A percentile compares a stretch with the other conserved stretches of the same genome.
Evolutionary conservation across 2,329 filamentous ascomycete genomes (phyloP).

Genomic region (Fusarium keratoplasticum): DNA sequence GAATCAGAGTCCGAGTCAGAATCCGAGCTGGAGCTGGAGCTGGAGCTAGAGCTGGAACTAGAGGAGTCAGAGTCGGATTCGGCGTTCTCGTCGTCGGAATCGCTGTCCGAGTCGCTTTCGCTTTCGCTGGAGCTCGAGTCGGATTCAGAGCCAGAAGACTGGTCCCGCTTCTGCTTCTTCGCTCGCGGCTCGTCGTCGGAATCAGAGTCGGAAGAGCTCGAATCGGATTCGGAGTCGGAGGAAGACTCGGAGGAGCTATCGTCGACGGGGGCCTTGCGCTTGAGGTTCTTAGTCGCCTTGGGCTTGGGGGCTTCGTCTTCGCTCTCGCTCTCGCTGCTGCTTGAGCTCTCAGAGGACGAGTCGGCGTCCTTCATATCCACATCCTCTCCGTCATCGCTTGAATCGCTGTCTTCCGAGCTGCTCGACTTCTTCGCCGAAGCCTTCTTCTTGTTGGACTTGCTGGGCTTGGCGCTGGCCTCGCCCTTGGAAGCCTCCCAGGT

Average conservation of each 20-base stretch:
- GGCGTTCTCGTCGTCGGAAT: slow-evolving; percentile 50
- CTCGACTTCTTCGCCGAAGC: slow-evolving; percentile 27
- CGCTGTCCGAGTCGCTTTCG: slow-evolving; percentile 43
- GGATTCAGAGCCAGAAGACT: slow-evolving; percentile 41
- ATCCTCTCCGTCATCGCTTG: slow-evolving; percentile 51
- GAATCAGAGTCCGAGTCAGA: slow-evolving; percentile 53
- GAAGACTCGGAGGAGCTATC: slow-evolving; percentile 50
- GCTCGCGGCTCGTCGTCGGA: slow-evolving; percentile 58
- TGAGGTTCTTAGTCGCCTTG: slow-evolving; percentile 48
- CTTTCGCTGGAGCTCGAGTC: slow-evolving; percentile 47
- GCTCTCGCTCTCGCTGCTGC: slow-evolving; percentile 36
- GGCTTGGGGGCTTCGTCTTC: slow-evolving; percentile 41
- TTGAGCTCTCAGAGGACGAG: slow-evolving; percentile 50
- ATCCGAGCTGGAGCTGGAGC: slow-evolving; percentile 42
- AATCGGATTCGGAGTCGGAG: slow-evolving; percentile 51
- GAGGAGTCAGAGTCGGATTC: slow-evolving; percentile 51
- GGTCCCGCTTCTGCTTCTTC: slow-evolving; percentile 63
- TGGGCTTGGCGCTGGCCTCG: slow-evolving; percentile 29
- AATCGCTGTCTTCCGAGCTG: slow-evolving; percentile 41
- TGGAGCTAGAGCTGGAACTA: slow-evolving; percentile 18
- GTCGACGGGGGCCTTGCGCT: slow-evolving; percentile 54
- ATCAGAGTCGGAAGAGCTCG: slow-evolving; percentile 45
- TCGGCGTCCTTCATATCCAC: slow-evolving; percentile 62
- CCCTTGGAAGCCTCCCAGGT: slow-evolving; percentile 57
- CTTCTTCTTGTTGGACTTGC: slow-evolving; percentile 40